phyloP scores from a whole-genome alignment of 73 alveolate species.

The Uronychia setigera region DNA sequence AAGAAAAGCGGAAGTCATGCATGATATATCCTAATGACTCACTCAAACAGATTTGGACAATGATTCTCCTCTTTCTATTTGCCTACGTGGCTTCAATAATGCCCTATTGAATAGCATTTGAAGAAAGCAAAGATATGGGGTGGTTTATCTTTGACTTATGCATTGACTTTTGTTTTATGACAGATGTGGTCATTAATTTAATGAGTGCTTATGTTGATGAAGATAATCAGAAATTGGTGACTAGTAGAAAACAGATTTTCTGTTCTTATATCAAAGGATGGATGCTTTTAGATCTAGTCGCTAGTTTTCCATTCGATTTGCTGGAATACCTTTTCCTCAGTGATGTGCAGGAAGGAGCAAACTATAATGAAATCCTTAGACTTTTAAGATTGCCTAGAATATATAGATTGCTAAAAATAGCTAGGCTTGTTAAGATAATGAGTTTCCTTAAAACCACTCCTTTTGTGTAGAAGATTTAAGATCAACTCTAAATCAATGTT shows the following conservation, averaged over 20 bases:
- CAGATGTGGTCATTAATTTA: constrained; percentile 45
- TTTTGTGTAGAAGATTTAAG: constrained; percentile 27
- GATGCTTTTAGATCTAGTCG: background rate
- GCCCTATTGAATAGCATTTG: constrained; percentile 57
- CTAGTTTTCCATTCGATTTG: constrained; percentile 25
- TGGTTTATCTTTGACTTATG: constrained; percentile 36
- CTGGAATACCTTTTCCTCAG: background rate
- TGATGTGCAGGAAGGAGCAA: background rate
- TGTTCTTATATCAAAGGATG: background rate
- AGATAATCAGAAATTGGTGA: background rate
- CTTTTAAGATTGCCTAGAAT: constrained; percentile 60
- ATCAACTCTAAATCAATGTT: constrained; percentile 60
- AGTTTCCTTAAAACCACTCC: constrained; percentile 13
- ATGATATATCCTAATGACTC: constrained; percentile 29
- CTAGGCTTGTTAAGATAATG: constrained; percentile 34
- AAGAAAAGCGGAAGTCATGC: background rate
- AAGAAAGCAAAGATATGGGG: constrained; percentile 14
- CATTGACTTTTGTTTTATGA: constrained; percentile 41
- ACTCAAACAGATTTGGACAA: constrained; percentile 43
- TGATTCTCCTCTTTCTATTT: constrained; percentile 30
- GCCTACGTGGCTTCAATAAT: constrained; percentile 53
- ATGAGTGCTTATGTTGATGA: constrained; percentile 9
- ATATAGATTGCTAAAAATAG: constrained; percentile 48
- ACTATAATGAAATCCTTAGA: constrained; percentile 31
- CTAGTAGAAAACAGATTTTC: background rate